Percentiles rank a stretch among this genome's conserved stretches.
Conservation (phyloP, 2,329 filamentous ascomycete genomes). For the Ilyonectria destructans region DNA sequence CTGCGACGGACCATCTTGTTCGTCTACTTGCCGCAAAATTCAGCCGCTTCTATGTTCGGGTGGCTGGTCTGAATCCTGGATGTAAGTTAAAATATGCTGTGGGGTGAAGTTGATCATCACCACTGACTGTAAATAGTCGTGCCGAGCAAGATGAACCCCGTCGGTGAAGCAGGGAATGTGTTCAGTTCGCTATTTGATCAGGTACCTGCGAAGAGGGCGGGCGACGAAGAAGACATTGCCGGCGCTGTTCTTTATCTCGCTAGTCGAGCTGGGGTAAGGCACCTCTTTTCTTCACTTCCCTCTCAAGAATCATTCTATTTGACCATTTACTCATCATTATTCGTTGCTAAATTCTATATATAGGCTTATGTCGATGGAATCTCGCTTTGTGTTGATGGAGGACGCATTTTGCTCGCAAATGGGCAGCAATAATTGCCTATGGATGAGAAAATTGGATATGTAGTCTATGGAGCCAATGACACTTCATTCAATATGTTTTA, state of each 20-base stretch:
- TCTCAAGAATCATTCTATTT: neutral
- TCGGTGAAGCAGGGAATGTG: conserved; percentile 52
- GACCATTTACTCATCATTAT: neutral
- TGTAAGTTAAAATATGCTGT: conserved; percentile 45
- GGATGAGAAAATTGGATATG: neutral
- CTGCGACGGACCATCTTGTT: conserved; percentile 68
- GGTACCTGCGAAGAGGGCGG: conserved; percentile 52
- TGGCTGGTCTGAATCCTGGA: conserved; percentile 53
- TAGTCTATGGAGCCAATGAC: too few species aligned
- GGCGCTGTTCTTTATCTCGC: conserved; percentile 51
- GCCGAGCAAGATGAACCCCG: conserved; percentile 54
- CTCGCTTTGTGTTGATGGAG: conserved; percentile 52
- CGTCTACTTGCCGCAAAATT: conserved; percentile 66
- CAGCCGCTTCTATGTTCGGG: conserved; percentile 52
- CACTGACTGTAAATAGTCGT: conserved; percentile 46
- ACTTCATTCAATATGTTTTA: too few species aligned
- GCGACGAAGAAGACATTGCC: conserved; percentile 52
- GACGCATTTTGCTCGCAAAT: conserved; percentile 51
- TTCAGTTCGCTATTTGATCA: conserved; percentile 53
- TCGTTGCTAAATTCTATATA: neutral
- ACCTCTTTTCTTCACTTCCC: neutral
- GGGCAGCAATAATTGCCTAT: conserved; percentile 42
- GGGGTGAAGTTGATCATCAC: too few species aligned
- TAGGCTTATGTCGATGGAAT: conserved; percentile 53
- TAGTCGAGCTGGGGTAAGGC: conserved; percentile 51